phyloP scores from a whole-genome alignment of 2,329 filamentous ascomycete genomes.

The Tolypocladium inflatum region DNA sequence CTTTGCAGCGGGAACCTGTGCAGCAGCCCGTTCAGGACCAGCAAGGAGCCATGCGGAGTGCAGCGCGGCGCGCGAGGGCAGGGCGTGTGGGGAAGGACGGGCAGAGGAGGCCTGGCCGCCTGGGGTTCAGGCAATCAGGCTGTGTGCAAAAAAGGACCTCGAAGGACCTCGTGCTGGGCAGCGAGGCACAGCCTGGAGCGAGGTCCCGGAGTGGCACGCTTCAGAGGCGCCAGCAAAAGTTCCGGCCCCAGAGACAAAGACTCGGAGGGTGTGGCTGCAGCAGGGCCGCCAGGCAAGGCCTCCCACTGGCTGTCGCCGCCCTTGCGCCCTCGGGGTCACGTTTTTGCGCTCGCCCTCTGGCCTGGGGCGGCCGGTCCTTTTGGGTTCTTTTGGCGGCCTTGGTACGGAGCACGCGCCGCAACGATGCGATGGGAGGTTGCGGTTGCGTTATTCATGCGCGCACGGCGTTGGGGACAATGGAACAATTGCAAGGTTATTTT shows the following conservation, averaged over 20 bases:
- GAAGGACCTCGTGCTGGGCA: too few relatives aligned
- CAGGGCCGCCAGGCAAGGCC: background rate
- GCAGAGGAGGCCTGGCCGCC: too few relatives aligned
- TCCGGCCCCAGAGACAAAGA: background rate
- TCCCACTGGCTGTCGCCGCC: background rate
- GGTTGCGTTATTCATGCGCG: background rate
- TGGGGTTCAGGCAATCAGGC: too few relatives aligned
- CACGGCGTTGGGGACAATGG: background rate
- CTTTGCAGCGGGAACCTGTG: background rate
- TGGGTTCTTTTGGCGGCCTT: slow-evolving; percentile 1
- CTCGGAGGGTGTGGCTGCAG: background rate
- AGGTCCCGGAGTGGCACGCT: background rate
- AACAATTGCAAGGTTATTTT: background rate
- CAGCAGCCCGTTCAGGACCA: background rate
- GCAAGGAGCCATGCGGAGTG: background rate
- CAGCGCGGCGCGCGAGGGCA: background rate
- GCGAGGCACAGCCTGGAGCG: too few relatives aligned
- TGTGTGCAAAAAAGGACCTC: too few relatives aligned
- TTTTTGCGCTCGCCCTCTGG: background rate
- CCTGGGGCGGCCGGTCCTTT: background rate
- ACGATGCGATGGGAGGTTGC: background rate
- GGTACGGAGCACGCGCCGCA: background rate
- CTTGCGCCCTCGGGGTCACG: background rate
- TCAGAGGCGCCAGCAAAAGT: background rate
- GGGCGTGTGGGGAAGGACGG: too few relatives aligned